Evolutionary conservation across 345 rosid species (phyloP), one percentile per base, ranked within the genome.

Genomic region (Ailanthus altissimus): DNA sequence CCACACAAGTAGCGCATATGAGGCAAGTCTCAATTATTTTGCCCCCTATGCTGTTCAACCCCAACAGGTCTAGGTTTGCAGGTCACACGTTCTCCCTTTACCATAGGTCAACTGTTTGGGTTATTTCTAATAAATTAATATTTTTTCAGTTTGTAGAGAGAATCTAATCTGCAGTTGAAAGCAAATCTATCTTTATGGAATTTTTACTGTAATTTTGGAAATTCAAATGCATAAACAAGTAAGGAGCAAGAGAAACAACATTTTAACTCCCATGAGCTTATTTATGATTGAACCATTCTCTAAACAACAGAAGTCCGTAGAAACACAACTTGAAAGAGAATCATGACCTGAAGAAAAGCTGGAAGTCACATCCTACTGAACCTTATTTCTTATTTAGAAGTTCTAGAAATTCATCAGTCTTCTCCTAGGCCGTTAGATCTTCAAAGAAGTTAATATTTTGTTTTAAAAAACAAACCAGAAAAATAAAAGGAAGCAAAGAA

Each of bases 201-300:
- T 20, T 28, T 53, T 53, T 10, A 36, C 16, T 0, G n/a, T 54
- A 53, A 13, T 23, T 54, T 54, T 9, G 25, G 13, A 45, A 23
- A 43, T 43, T 67, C 8, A 45, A 25, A 45, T 13, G 54, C 53
- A 23, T 45, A 45, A 67, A 63, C 8, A 3, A 67, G 6, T 6
- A 9, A 21, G 10, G 2, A 57, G 23, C 13, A 32, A 57, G 23
- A 45, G 13, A 40, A 42, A 6, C 40, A n/a, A 58, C 65, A 42
- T 21, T 8, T 20, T n/a, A 38, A 58, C 53, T 43, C 42, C 42
- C 23, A 6, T 57, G 54, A 11, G 18, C 43, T 58, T 12, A 25
- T 43, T 21, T 58, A 57, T 42, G 43, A 53, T 59, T 58, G 76
- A 58, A 58, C 53, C 21, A 59, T 40, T 45, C 51, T 58, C 61